Percentiles rank a stretch among this genome's conserved stretches.
Evolutionary conservation across 2,329 filamentous ascomycete genomes (phyloP).

Genomic region (Aspergillus pseudotamarii): DNA sequence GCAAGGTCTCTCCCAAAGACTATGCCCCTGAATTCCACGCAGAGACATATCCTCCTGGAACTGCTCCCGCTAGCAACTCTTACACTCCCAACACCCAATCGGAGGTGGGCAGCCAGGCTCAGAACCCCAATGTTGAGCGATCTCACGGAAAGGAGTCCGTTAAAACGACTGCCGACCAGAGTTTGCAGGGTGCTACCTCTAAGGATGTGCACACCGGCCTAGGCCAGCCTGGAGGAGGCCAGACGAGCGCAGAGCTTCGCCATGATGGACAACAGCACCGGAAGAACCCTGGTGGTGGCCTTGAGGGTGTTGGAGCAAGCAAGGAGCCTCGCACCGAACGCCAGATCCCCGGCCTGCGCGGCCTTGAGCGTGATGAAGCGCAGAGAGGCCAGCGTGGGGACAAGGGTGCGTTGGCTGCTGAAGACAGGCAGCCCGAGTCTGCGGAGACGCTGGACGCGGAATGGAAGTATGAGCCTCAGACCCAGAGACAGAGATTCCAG

Average conservation of each 20-base stretch:
- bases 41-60: slow-evolving; percentile 63
- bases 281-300: slow-evolving; percentile 46
- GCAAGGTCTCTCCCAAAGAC: slow-evolving; percentile 56
- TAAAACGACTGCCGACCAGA: slow-evolving; percentile 48
- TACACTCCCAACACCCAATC: slow-evolving; percentile 47
- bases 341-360: slow-evolving; percentile 29
- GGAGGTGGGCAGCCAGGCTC: slow-evolving; percentile 42
- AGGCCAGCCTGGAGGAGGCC: slow-evolving; percentile 54
- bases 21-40: slow-evolving; percentile 68
- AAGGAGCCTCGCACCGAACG: slow-evolving; percentile 26
- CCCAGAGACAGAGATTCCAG: slow-evolving; percentile 23
- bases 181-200: slow-evolving; percentile 56
- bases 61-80: slow-evolving; percentile 59
- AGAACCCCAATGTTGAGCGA: slow-evolving; percentile 44
- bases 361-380: slow-evolving; percentile 31
- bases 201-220: slow-evolving; percentile 56
- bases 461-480: slow-evolving; percentile 32
- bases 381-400: slow-evolving; percentile 25
- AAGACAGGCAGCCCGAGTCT: slow-evolving; percentile 32
- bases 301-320: slow-evolving; percentile 48
- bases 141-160: slow-evolving; percentile 45
- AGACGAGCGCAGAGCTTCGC: slow-evolving; percentile 51
- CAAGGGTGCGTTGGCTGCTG: slow-evolving; percentile 34
- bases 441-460: slow-evolving; percentile 31
- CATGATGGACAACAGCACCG: slow-evolving; percentile 49